Evolutionary conservation across 179 eudicot species (phyloP).

Genomic region (Patellifolia procumbens): DNA sequence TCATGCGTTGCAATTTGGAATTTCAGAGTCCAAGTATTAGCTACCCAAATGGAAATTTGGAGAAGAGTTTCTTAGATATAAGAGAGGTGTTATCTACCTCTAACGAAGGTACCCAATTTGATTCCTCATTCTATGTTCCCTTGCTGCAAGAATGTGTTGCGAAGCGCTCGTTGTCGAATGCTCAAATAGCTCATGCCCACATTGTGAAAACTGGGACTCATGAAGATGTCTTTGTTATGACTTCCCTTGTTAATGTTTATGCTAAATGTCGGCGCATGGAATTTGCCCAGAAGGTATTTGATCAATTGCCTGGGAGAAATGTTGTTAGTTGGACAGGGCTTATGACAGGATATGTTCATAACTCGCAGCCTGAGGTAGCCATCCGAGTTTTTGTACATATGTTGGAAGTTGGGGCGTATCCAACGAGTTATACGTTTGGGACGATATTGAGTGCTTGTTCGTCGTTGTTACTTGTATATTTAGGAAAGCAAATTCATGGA

Average conservation of each 20-base stretch:
- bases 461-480: slow-evolving; percentile 38
- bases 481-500: slow-evolving; percentile 71
- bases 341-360: slow-evolving; percentile 70
- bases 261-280: slow-evolving; percentile 66
- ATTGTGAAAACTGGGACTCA: slow-evolving; percentile 58
- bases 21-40: slow-evolving; percentile 40
- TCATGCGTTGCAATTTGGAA: slow-evolving; percentile 16
- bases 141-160: slow-evolving; percentile 60
- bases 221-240: slow-evolving; percentile 57
- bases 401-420: slow-evolving; percentile 60
- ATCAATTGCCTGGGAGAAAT: slow-evolving; percentile 52
- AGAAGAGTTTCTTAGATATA: slow-evolving; percentile 36
- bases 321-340: slow-evolving; percentile 77
- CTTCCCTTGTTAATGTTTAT: slow-evolving; percentile 62
- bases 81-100: slow-evolving; percentile 39
- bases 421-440: slow-evolving; percentile 62
- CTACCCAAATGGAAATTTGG: slow-evolving; percentile 38
- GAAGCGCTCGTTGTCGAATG: slow-evolving; percentile 42
- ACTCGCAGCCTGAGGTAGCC: slow-evolving; percentile 52
- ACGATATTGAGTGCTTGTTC: slow-evolving; percentile 58
- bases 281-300: slow-evolving; percentile 58
- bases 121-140: slow-evolving; percentile 53
- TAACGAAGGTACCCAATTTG: slow-evolving; percentile 42
- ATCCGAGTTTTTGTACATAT: slow-evolving; percentile 48
- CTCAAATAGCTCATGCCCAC: slow-evolving; percentile 55